Evolutionary conservation across 495 filamentous ascomycete species (phyloP), one percentile per base, ranked within the genome.

Genomic region (Lepraria neglecta): DNA sequence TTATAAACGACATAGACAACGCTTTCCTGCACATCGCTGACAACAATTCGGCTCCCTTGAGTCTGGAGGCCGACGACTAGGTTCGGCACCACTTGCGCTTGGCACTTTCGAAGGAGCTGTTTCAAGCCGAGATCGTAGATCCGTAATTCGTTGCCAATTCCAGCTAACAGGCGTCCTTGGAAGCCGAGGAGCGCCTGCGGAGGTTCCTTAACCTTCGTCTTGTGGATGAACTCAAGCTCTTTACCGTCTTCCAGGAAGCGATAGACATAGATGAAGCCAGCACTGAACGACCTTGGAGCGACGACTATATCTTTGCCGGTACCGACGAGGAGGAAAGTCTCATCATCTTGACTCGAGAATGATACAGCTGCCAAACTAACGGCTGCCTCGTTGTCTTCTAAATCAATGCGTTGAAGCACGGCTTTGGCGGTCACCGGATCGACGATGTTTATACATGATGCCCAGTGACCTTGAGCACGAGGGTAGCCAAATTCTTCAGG

Each of bases 1-100:
- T 99, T 97, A 75, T 95, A 97, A 31, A 96, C 92, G 30, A 91
- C 87, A 64, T 88, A 97, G 1, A 87, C 91, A 30, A 97, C 79
- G 64, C 89, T 91, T 68, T 99, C 90, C 58, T 90, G 87, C 40
- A 96, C 85, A 70, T 99, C 95, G 17, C 90, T 90, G 43, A 92
- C 90, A 59, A 97, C 78, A 68, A 99, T 92, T 27, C 95, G 86
- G 65, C 84, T 91, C 28, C 95, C 94, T 72, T 96, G 92, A 2
- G 91, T 95, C 70, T 92, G 88, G 6, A 99, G 76, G 17, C 86
- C 88, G 19, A 90, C 87, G 67, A 99, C 92, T 0, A 91, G 81
- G 66, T 87, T 88, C 7, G 91, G 87, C 0, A 85, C 86, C 2
- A 89, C 89, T 46, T 86, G 81, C 3, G 86, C 85, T 72, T 95